A percentile compares a stretch with the other conserved stretches of the same genome.
Evolutionary conservation across 768 basidiomycete genomes (phyloP).

Genomic region (Grammothele lineata): DNA sequence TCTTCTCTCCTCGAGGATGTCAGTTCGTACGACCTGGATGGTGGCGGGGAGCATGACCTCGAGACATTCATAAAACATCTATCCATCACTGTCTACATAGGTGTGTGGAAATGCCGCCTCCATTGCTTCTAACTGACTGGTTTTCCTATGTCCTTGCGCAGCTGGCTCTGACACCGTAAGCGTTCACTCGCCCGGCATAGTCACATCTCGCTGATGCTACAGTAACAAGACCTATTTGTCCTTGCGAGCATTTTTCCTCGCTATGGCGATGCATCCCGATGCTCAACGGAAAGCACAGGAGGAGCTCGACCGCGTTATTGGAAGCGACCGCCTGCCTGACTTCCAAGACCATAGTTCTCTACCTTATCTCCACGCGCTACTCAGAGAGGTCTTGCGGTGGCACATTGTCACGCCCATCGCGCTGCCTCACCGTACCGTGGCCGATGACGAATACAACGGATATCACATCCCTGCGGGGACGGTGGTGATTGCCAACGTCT

Average conservation of each 20-base stretch:
- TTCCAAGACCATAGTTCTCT: conserved; percentile 6
- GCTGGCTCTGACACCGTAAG: no score
- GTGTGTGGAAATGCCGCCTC: no score
- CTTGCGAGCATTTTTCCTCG: conserved; percentile 4
- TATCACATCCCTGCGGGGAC: conserved; percentile 34
- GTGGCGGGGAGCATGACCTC: no score
- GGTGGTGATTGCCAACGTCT: conserved; percentile 17
- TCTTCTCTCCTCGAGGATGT: no score
- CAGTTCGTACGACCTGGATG: no score
- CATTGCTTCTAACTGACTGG: no score
- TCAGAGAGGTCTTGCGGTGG: conserved; percentile 10
- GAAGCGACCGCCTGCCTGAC: conserved; percentile 5
- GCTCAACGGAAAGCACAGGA: conserved; percentile 5
- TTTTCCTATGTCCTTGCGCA: no score
- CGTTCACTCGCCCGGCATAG: no score
- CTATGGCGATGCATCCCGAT: conserved; percentile 2
- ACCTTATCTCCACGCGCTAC: conserved; percentile 3
- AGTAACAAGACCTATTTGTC: no score
- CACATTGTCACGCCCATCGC: background rate
- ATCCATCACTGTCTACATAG: no score
- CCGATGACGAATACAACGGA: conserved; percentile 37
- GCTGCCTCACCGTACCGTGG: conserved; percentile 25
- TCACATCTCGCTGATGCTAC: no score
- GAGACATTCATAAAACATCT: no score
- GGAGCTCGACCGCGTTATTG: conserved; percentile 10